Evolutionary conservation across 257 asterid species (phyloP).

Genomic region (Vinca minor): DNA sequence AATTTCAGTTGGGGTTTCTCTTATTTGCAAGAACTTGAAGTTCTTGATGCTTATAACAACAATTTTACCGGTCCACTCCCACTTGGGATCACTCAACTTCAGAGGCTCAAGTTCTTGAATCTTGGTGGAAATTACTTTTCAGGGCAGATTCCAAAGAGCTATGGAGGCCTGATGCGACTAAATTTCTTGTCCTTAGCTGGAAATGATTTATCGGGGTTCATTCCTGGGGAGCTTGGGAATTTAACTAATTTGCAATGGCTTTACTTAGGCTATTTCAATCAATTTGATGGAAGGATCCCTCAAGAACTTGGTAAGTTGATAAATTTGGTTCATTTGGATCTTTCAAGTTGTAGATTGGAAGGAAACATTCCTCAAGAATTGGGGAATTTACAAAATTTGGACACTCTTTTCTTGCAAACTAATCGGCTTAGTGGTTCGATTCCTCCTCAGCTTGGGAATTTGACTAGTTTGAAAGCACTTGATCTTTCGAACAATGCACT

Average conservation of each 20-base stretch:
- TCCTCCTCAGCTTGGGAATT: slow-evolving; percentile 33
- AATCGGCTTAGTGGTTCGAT: slow-evolving; percentile 31
- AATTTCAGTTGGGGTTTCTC: slow-evolving; percentile 27
- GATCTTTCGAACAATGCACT: slow-evolving; percentile 34
- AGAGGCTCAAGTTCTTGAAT: slow-evolving; percentile 27
- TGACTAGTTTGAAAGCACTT: slow-evolving; percentile 23
- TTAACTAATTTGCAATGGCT: slow-evolving; percentile 30
- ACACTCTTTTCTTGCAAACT: slow-evolving; percentile 32
- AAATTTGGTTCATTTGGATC: slow-evolving; percentile 28
- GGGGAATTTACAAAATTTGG: slow-evolving; percentile 25
- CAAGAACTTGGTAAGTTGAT: slow-evolving; percentile 22
- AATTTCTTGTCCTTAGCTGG: slow-evolving; percentile 32
- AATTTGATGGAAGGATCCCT: slow-evolving; percentile 32
- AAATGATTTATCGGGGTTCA: slow-evolving; percentile 31
- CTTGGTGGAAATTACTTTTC: slow-evolving; percentile 41
- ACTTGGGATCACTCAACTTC: slow-evolving; percentile 13
- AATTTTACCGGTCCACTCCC: slow-evolving; percentile 35
- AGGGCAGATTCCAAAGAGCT: slow-evolving; percentile 24
- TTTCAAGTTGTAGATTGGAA: slow-evolving; percentile 27
- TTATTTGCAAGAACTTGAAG: slow-evolving; percentile 14
- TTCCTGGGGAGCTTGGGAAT: slow-evolving; percentile 33
- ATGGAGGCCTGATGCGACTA: slow-evolving; percentile 25
- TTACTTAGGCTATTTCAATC: slow-evolving; percentile 31
- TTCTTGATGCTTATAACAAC: slow-evolving; percentile 37
- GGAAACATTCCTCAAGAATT: slow-evolving; percentile 31